Evolutionary conservation across 2,329 filamentous ascomycete species (phyloP).

Genomic region (Akanthomyces muscarius): DNA sequence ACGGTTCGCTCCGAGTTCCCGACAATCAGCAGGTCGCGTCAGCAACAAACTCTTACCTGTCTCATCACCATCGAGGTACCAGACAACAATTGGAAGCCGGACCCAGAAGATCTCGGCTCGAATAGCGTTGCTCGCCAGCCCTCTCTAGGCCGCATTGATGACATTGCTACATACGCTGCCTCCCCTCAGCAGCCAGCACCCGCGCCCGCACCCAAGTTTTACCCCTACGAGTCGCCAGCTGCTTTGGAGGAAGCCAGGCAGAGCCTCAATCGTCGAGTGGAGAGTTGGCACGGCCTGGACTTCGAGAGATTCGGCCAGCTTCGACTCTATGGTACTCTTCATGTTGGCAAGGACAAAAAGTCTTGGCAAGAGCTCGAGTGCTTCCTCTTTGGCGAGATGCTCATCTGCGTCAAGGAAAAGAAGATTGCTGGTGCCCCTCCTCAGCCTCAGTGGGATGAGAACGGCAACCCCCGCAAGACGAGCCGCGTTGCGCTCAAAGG

Average conservation of each 20-base stretch:
- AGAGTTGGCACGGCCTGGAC: constrained; percentile 97
- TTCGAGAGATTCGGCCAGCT: constrained; percentile 90
- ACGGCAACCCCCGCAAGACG: constrained; percentile 55
- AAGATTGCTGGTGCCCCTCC: constrained; percentile 49
- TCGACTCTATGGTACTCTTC: constrained; percentile 80
- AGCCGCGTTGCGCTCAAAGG: constrained; percentile 88
- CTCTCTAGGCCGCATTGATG: constrained; percentile 44
- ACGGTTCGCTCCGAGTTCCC: constrained; percentile 96
- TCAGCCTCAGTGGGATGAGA: constrained; percentile 62
- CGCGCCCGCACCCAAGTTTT: constrained; percentile 50
- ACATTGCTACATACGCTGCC: constrained; percentile 51
- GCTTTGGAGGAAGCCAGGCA: constrained; percentile 82
- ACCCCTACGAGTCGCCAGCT: constrained; percentile 71
- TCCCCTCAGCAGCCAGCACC: constrained; percentile 53
- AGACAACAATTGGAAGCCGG: constrained; percentile 84
- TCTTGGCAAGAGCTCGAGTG: constrained; percentile 98
- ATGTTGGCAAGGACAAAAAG: constrained; percentile 91
- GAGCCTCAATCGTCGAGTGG: constrained; percentile 78
- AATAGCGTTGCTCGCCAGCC: constrained; percentile 41
- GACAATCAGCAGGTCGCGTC: constrained; percentile 83
- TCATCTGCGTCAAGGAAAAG: constrained; percentile 99
- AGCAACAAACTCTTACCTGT: constrained; percentile 93
- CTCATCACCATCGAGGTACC: constrained; percentile 90
- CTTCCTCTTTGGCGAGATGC: constrained; percentile 96
- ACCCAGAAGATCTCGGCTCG: constrained; percentile 72